Base-by-base conservation (phyloP, 2,329 filamentous ascomycete genomes). In the Talaromyces sp. region DNA sequence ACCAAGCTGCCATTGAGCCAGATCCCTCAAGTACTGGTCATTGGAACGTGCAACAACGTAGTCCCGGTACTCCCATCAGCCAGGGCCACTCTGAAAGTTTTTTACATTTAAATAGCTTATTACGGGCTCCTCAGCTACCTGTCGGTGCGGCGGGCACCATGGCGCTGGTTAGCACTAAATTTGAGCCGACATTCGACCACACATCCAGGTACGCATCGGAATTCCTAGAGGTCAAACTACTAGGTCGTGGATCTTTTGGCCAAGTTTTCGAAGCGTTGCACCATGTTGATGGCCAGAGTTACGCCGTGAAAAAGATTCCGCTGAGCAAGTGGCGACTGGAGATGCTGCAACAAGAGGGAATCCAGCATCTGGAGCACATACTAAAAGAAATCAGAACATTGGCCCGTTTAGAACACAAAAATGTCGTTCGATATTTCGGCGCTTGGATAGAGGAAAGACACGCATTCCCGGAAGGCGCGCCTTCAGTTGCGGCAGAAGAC, bases 211-310 rank as follows among this genome's bases (percentile, higher is more conserved):
- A 83, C 67, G 70, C 75, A 3, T 75, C 77, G 40, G 83, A 83
- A 64, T 85, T 83, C 64, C 75, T 79, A 21, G 81, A 86, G 66
- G 69, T 87, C 12, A 79, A 77, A 18, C 69, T 85, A 1, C 77
- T 89, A 2, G 87, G 87, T 1, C 86, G 83, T 69, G 87, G 87
- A 14, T 87, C 86, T 0, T 89, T 87, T 69, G 86, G 86, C 1
- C 81, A 82, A 40, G 87, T 89, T 1, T 89, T 82, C 69, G 84
- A 84, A 66, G 86, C 83, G 11, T 81, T 77, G 55, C 84, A 89
- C 66, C 80, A 82, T 58, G 80, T 89, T 5, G 87, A 90, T 69
- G 81, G 82, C 6, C 81, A 82, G 50, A 76, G 82, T 40, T 90
- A 89, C 68, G 87, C 87, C 0, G 79, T 90, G 56, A 90, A 90